phyloP scores from a whole-genome alignment of 1,139 yeast genomes.

The Tardiomyces depauwii region DNA sequence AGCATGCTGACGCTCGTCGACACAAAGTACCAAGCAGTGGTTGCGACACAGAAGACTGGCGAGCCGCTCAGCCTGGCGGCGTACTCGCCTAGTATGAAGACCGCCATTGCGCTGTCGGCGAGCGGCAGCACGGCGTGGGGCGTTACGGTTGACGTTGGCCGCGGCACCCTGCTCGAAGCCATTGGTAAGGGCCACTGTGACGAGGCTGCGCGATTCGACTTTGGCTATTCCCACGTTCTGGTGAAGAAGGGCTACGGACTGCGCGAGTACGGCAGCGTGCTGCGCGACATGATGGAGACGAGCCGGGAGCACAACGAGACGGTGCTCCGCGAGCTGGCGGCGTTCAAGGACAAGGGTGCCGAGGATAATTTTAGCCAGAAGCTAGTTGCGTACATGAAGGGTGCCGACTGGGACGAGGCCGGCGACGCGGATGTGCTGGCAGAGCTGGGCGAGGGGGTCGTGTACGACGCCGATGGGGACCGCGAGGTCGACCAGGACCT shows the following conservation, averaged over 20 bases:
- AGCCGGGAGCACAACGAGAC: conserved; percentile 8
- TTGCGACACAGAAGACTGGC: conserved; percentile 24
- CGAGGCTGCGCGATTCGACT: not conserved
- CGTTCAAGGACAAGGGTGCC: conserved; percentile 15
- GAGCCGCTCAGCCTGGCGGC: conserved; percentile 10
- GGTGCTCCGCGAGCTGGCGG: conserved; percentile 18
- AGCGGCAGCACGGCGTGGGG: conserved; percentile 16
- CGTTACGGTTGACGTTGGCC: conserved; percentile 49
- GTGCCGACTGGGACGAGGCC: conserved; percentile 16
- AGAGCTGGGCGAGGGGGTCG: conserved; percentile 18
- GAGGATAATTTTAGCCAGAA: conserved; percentile 15
- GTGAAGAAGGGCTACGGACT: conserved; percentile 11
- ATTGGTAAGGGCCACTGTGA: conserved; percentile 44
- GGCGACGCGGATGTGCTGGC: conserved; percentile 10
- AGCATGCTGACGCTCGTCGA: conserved; percentile 30
- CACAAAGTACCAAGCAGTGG: conserved; percentile 30
- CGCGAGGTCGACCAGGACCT: conserved; percentile 54
- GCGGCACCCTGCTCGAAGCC: conserved; percentile 61
- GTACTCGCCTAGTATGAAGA: conserved; percentile 9
- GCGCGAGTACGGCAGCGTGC: conserved; percentile 14
- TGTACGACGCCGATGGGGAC: conserved; percentile 56
- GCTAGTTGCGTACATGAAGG: conserved; percentile 19
- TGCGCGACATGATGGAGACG: conserved; percentile 10
- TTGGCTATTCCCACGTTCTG: not conserved
- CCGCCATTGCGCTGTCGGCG: conserved; percentile 10